These are phyloP conservation scores for Inonotus hispidus DNA, from an alignment of 1,284 basidiomycete species.

Conservation along the genomic window DNA sequence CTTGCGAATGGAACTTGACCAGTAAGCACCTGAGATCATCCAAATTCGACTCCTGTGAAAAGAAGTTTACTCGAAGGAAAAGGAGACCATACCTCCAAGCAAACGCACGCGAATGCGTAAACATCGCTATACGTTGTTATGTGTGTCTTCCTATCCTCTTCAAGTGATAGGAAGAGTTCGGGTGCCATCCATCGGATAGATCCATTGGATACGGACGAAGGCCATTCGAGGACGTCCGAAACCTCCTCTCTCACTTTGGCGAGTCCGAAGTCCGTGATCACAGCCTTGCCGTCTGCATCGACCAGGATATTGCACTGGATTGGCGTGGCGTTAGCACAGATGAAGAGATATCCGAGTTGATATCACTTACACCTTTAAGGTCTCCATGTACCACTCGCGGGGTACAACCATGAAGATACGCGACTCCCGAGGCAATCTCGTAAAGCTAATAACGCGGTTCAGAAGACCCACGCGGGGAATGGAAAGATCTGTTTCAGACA, in stretches of 20 bases:
- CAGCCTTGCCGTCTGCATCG: constrained; percentile 40
- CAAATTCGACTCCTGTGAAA: neutral
- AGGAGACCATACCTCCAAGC: constrained; percentile 41
- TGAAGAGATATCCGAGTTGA: neutral
- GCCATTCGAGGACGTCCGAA: constrained; percentile 31
- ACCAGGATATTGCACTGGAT: constrained; percentile 56
- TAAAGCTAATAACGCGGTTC: constrained; percentile 31
- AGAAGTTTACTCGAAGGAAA: neutral
- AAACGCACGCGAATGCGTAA: constrained; percentile 51
- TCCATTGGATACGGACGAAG: constrained; percentile 47
- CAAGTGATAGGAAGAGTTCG: constrained; percentile 44
- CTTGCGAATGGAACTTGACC: constrained; percentile 46
- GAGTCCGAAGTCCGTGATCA: constrained; percentile 57
- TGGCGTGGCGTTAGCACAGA: neutral
- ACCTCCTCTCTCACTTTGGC: constrained; percentile 52
- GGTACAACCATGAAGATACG: constrained; percentile 46
- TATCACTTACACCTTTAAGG: constrained; percentile 43
- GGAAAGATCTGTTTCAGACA: neutral
- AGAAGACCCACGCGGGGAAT: neutral
- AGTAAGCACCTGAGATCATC: constrained; percentile 38
- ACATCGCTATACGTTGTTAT: constrained; percentile 50
- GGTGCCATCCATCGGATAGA: constrained; percentile 48
- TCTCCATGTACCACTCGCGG: constrained; percentile 53
- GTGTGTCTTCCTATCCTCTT: constrained; percentile 32
- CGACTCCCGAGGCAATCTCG: constrained; percentile 47